These are phyloP conservation scores for Scheffersomyces parashehatae DNA, from an alignment of 1,139 yeast species.

Conservation along the genomic window DNA sequence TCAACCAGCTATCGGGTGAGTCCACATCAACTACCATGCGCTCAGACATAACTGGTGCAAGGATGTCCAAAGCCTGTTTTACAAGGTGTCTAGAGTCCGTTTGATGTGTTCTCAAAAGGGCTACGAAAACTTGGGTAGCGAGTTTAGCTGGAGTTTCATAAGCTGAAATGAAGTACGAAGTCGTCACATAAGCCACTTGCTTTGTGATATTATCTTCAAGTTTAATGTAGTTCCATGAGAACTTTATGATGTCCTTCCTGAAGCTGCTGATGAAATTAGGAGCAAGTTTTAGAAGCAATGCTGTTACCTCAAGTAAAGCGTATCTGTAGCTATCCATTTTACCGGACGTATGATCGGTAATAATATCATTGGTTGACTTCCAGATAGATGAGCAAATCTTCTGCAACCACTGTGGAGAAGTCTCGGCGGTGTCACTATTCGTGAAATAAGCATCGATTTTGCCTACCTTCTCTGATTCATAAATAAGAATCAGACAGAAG, in stretches of 20 bases:
- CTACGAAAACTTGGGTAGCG: conserved; percentile 90
- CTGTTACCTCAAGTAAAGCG: conserved; percentile 79
- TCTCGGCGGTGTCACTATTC: conserved; percentile 16
- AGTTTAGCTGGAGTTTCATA: conserved; percentile 89
- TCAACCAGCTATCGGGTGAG: conserved; percentile 77
- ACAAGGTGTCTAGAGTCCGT: conserved; percentile 83
- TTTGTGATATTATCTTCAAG: conserved; percentile 87
- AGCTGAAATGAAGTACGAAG: conserved; percentile 81
- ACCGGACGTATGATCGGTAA: conserved; percentile 64
- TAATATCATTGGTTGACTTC: conserved; percentile 60
- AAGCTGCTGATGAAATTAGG: conserved; percentile 61
- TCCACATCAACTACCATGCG: conserved; percentile 57
- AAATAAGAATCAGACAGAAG: conserved; percentile 65
- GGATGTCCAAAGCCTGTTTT: conserved; percentile 79
- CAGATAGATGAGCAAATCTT: conserved; percentile 66
- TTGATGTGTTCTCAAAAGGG: conserved; percentile 81
- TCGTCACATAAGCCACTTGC: conserved; percentile 90
- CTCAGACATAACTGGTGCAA: conserved; percentile 86
- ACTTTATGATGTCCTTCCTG: conserved; percentile 85
- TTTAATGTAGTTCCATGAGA: conserved; percentile 92
- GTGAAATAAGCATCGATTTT: conserved; percentile 52
- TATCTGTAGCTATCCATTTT: conserved; percentile 73
- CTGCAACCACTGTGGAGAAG: conserved; percentile 61
- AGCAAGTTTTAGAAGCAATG: conserved; percentile 71
- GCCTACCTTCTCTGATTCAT: conserved; percentile 56